phyloP scores from a whole-genome alignment of 1,284 basidiomycete species.

The Malassezia globosa region DNA sequence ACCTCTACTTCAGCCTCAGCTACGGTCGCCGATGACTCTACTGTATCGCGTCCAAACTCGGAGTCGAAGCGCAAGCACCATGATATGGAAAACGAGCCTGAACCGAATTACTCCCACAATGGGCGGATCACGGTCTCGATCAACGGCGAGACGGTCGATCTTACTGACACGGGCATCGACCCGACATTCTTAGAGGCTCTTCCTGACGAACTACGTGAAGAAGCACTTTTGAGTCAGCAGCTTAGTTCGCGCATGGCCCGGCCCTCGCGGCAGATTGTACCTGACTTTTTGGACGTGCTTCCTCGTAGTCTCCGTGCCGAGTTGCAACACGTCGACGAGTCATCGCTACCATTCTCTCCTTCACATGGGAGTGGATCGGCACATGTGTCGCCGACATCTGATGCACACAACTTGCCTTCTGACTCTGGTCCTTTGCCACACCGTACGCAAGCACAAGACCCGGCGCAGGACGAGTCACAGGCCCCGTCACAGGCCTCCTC shows the following conservation, averaged over 20 bases:
- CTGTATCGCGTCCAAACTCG: constrained; percentile 21
- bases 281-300: constrained; percentile 89
- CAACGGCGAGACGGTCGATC: constrained; percentile 86
- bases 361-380: constrained; percentile 73
- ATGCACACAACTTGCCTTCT: too few species aligned
- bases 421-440: too few species aligned
- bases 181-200: constrained; percentile 93
- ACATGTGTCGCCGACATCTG: constrained; percentile 42
- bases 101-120: background rate
- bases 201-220: constrained; percentile 96
- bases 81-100: constrained; percentile 23
- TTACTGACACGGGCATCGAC: constrained; percentile 96
- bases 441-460: background rate
- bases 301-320: constrained; percentile 93
- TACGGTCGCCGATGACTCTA: too few species aligned
- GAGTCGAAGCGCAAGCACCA: constrained; percentile 43
- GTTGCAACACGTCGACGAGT: constrained; percentile 49
- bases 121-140: constrained; percentile 50
- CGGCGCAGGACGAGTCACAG: constrained; percentile 47
- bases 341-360: too few species aligned
- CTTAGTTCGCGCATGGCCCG: constrained; percentile 63
- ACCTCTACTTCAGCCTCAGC: constrained; percentile 26
- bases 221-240: constrained; percentile 84
- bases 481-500: background rate
- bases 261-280: constrained; percentile 55